Conservation (phyloP, 2,329 filamentous ascomycete genomes). For the Colletotrichum abscissum region DNA sequence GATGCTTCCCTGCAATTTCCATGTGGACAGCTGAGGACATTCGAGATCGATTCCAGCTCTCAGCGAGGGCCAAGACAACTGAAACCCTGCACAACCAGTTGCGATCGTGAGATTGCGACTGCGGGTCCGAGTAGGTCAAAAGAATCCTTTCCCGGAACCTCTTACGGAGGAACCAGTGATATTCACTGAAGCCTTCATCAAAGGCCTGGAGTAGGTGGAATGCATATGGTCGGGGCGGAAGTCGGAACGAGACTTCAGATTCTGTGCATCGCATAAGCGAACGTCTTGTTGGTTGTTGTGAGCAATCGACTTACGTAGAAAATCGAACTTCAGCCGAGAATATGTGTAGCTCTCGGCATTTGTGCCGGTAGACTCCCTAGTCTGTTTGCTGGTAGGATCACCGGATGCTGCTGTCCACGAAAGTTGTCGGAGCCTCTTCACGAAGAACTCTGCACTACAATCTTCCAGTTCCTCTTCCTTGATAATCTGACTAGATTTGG, state of each 20-base stretch:
- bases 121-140: constrained; percentile 33
- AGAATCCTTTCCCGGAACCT: constrained; percentile 29
- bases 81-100: constrained; percentile 38
- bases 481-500: neutral
- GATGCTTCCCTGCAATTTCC: neutral
- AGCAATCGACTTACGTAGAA: constrained; percentile 24
- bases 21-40: neutral
- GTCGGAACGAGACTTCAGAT: constrained; percentile 32
- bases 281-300: neutral
- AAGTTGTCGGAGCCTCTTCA: constrained; percentile 32
- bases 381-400: neutral
- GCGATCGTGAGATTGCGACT: constrained; percentile 34
- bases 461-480: constrained; percentile 28
- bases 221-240: constrained; percentile 35
- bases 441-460: constrained; percentile 35
- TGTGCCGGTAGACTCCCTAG: neutral
- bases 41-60: constrained; percentile 32
- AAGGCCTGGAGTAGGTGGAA: constrained; percentile 34
- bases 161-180: constrained; percentile 37
- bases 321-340: constrained; percentile 35
- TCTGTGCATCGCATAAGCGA: constrained; percentile 3
- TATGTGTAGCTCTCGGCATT: constrained; percentile 32
- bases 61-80: constrained; percentile 36
- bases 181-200: constrained; percentile 38
- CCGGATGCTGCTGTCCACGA: constrained; percentile 4